Conservation (phyloP, 305 asterid species). For the Solanum hybrid region DNA sequence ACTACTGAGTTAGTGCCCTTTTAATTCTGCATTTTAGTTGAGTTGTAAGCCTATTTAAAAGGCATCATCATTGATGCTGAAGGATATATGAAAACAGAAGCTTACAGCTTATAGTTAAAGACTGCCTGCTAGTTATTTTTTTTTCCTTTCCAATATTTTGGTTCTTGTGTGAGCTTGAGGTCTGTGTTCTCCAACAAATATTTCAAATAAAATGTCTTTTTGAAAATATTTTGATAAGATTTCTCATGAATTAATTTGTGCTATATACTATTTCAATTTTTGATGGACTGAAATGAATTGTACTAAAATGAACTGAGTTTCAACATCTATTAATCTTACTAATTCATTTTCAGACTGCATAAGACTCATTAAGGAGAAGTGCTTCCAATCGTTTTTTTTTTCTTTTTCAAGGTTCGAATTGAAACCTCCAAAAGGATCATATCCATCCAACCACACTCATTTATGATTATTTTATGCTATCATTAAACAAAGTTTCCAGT, state of each 20-base stretch:
- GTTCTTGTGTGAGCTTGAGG: no score
- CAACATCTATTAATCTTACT: neutral
- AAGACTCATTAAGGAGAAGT: neutral
- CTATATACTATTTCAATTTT: neutral
- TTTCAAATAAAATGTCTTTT: neutral
- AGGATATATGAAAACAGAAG: no score
- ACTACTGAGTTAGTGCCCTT: no score
- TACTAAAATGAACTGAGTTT: neutral
- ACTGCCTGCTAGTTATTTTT: no score
- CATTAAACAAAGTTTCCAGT: neutral
- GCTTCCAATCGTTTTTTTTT: neutral
- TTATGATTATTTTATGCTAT: neutral
- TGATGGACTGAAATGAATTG: neutral
- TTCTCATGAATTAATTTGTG: neutral
- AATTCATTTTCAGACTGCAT: neutral
- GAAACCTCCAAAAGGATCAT: neutral
- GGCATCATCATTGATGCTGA: no score
- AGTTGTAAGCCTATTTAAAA: no score
- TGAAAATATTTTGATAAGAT: neutral
- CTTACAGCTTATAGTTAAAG: no score
- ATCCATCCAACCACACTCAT: neutral
- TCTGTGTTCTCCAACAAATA: neutral
- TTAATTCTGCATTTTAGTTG: no score
- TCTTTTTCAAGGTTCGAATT: neutral
- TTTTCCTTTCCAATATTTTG: no score